Evolutionary conservation across 768 basidiomycete species (phyloP).

Genomic region (Goffeauzyma gilvescens): DNA sequence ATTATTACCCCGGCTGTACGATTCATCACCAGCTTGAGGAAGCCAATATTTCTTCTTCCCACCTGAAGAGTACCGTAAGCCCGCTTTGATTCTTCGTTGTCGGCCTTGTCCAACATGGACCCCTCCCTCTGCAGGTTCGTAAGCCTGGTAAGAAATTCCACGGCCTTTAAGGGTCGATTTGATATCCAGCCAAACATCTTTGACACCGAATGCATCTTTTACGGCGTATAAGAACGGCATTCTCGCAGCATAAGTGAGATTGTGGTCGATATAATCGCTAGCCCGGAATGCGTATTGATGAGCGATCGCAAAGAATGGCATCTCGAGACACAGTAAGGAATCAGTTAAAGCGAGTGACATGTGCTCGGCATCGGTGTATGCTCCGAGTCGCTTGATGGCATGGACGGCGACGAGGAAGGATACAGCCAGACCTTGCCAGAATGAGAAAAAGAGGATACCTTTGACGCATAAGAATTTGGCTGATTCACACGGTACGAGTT

Average conservation of each 20-base stretch:
- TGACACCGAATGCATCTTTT: slow-evolving; percentile 66
- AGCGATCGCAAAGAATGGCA: slow-evolving; percentile 89
- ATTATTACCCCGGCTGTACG: slow-evolving; percentile 17
- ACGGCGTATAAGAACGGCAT: slow-evolving; percentile 76
- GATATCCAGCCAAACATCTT: slow-evolving; percentile 72
- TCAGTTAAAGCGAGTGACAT: slow-evolving; percentile 82
- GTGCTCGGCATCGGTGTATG: slow-evolving; percentile 69
- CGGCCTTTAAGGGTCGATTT: slow-evolving; percentile 64
- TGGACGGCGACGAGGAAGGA: slow-evolving; percentile 73
- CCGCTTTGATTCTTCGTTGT: slow-evolving; percentile 71
- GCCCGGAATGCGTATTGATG: slow-evolving; percentile 83
- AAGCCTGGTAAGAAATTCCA: slow-evolving; percentile 88
- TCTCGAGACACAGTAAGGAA: slow-evolving; percentile 80
- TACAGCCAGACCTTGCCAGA: slow-evolving; percentile 82
- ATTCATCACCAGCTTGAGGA: slow-evolving; percentile 43
- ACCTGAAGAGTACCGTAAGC: slow-evolving; percentile 75
- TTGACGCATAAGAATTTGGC: slow-evolving; percentile 99
- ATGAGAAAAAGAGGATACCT: slow-evolving; percentile 92
- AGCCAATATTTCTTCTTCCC: slow-evolving; percentile 92
- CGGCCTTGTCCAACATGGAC: slow-evolving; percentile 78
- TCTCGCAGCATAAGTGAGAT: slow-evolving; percentile 46
- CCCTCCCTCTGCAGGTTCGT: slow-evolving; percentile 83
- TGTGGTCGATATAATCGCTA: slow-evolving; percentile 60
- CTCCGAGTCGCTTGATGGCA: slow-evolving; percentile 56
- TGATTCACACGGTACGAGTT: slow-evolving; percentile 9